Evolutionary conservation across 2,329 filamentous ascomycete genomes (phyloP).

Genomic region (Claviceps purpurea): DNA sequence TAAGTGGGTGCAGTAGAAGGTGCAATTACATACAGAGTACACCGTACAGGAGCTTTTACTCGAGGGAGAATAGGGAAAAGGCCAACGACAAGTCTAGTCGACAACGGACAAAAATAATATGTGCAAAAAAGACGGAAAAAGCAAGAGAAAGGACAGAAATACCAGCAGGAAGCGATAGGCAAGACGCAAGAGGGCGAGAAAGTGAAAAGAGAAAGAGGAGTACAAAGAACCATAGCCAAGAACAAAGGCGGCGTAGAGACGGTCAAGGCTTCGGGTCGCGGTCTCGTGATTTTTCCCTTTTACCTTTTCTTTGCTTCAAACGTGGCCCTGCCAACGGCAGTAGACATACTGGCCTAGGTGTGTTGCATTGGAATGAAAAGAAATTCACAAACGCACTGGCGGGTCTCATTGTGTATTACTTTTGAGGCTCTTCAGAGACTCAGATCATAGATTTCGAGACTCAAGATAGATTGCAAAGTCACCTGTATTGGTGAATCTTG

Average conservation of each 20-base stretch:
- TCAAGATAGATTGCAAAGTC: background rate
- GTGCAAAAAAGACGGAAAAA: background rate
- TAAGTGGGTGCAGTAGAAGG: background rate
- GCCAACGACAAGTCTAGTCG: no score
- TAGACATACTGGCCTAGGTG: background rate
- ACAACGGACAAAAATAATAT: no score
- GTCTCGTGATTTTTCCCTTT: background rate
- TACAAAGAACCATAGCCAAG: background rate
- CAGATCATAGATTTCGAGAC: background rate
- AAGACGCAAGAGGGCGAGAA: background rate
- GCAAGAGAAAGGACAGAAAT: background rate
- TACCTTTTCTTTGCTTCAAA: background rate
- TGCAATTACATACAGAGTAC: background rate
- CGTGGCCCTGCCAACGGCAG: background rate
- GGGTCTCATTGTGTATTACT: background rate
- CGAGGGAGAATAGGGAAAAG: no score
- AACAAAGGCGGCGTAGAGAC: background rate
- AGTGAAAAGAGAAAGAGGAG: background rate
- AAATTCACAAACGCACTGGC: background rate
- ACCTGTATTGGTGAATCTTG: background rate
- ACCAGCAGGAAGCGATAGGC: background rate
- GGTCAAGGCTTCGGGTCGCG: background rate
- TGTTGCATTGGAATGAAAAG: background rate
- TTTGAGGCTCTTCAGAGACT: background rate
- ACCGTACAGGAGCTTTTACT: background rate